Evolutionary conservation across 2,329 filamentous ascomycete species (phyloP), one percentile per base, ranked within the genome.

Genomic region (Clonostachys byssicola): DNA sequence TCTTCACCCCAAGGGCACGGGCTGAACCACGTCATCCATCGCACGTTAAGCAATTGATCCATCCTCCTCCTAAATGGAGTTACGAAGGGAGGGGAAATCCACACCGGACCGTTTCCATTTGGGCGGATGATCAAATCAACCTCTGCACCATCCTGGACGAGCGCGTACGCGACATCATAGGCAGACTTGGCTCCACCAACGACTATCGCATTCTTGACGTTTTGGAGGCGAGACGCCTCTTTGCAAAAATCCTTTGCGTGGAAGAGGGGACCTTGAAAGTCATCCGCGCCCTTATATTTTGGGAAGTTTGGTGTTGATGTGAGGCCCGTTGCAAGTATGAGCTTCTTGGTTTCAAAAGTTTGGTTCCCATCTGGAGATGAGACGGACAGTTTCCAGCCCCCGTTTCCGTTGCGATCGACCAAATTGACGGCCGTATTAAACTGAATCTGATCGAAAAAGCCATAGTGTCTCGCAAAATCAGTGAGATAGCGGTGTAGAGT

Each of bases 1-100:
- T 71, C 74, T 4, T 67, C 64, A 2, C 79, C 82, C 80, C 81
- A 88, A 2, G 81, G 73, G 52, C 83, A 86, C 0, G 85, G 84
- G 16, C 73, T 79, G 57, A 88, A 77, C 77, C 81, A 86, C 1
- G 76, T 81, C 52, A 87, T 64, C 51, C 82, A 74, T 0, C 85
- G 76, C 1, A 77, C 56, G 16, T 53, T 54, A 0, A 64, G 45
- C 0, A 88, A 65, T 52, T 81, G 77, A 56, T 88, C 83, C 1
- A 86, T 63, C 62, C 75, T 75, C 42, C 71, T 73, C 59, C 80
- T 81, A 40, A 85, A 58, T 0, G 81, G 81, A 0, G 82, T 85
- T n/a, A 86, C 80, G 47, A 78, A 78, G 1, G 73, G 61, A 1
- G 77, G 75, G 2, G 75, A 63, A 53, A 85, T 69, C 67, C 66